phyloP scores from a whole-genome alignment of 805 yeast genomes.

The Nakazawaea peltata region DNA sequence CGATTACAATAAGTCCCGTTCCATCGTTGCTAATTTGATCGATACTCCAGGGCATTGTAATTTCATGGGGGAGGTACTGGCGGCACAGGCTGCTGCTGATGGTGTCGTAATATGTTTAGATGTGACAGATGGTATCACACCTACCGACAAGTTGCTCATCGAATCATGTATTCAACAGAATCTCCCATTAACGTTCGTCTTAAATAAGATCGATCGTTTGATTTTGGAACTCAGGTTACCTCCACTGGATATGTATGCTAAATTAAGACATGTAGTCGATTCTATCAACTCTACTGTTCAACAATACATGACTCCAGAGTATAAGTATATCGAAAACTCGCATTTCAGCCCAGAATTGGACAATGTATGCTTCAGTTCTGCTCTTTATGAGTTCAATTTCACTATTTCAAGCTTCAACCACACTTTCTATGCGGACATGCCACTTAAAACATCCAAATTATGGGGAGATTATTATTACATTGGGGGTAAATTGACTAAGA shows the following conservation, averaged over 20 bases:
- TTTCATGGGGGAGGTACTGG: conserved; percentile 67
- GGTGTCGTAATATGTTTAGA: conserved; percentile 70
- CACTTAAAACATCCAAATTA: conserved; percentile 36
- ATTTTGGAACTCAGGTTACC: conserved; percentile 73
- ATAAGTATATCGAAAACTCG: conserved; percentile 19
- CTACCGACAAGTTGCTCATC: conserved; percentile 44
- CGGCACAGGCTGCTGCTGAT: conserved; percentile 53
- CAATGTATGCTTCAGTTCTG: conserved; percentile 72
- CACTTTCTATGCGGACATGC: conserved; percentile 18
- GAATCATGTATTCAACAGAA: conserved; percentile 42
- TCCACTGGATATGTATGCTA: conserved; percentile 63
- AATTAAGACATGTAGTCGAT: conserved; percentile 52
- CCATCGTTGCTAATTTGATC: conserved; percentile 52
- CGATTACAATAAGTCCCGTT: conserved; percentile 31
- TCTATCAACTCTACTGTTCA: conserved; percentile 52
- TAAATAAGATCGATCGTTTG: conserved; percentile 84
- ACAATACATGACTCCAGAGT: conserved; percentile 18
- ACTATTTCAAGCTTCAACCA: conserved; percentile 57
- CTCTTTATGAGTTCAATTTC: conserved; percentile 56
- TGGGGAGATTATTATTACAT: conserved; percentile 73
- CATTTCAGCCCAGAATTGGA: conserved; percentile 51
- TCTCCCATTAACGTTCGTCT: conserved; percentile 47
- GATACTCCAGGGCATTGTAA: conserved; percentile 94
- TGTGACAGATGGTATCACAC: conserved; percentile 71
- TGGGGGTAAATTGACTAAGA: conserved; percentile 22